Evolutionary conservation across 1,284 basidiomycete genomes (phyloP).

Genomic region (Tetrapyrgos nigripes): DNA sequence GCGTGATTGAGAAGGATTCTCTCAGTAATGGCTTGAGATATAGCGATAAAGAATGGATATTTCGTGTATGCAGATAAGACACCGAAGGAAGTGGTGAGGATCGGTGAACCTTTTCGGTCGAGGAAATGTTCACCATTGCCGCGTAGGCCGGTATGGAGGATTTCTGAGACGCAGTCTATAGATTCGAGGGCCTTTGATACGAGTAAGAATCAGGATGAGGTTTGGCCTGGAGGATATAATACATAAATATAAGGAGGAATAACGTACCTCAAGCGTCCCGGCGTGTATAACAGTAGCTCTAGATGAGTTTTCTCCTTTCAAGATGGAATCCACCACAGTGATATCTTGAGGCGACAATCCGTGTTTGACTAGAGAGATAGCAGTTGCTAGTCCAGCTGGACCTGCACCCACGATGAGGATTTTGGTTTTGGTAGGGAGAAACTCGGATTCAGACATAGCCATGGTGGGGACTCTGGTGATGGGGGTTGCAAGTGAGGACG

Average conservation of each 20-base stretch:
- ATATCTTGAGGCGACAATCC: not conserved
- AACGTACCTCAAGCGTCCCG: conserved; percentile 19
- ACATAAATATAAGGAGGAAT: too few relatives aligned
- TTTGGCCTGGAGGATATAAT: not conserved
- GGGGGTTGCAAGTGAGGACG: too few relatives aligned
- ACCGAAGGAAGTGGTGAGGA: not conserved
- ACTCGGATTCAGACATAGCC: too few relatives aligned
- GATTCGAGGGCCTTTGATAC: conserved; percentile 4
- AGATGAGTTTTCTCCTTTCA: conserved; percentile 17
- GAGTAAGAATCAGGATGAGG: not conserved
- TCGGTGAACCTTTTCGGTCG: not conserved
- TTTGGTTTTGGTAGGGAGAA: too few relatives aligned
- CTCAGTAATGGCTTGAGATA: conserved; percentile 8
- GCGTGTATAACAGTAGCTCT: conserved; percentile 21
- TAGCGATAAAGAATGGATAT: conserved; percentile 3
- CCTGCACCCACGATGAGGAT: too few relatives aligned
- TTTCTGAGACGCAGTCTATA: conserved; percentile 5
- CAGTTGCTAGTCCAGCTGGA: too few relatives aligned
- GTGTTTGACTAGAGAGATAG: too few relatives aligned
- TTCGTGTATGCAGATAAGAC: conserved; percentile 1
- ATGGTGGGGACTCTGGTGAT: too few relatives aligned
- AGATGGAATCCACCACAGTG: conserved; percentile 10
- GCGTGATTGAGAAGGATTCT: not conserved
- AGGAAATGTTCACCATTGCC: not conserved
- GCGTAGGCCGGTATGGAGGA: not conserved